Base-by-base conservation (phyloP, 129 eudicot genomes). In the Flaveria trinervia region DNA sequence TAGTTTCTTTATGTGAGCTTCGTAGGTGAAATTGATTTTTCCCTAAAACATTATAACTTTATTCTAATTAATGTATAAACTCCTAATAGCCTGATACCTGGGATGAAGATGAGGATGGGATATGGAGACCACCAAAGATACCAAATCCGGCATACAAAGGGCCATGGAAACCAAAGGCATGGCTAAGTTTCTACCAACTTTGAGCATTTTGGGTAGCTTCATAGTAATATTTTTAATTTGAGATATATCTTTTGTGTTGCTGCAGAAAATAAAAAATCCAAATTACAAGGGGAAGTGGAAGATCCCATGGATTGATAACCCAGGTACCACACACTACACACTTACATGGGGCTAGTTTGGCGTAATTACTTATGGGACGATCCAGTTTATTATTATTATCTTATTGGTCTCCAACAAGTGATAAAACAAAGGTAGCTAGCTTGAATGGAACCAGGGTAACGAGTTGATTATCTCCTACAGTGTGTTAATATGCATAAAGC, bases 271-370 rank as follows among this genome's bases (percentile, higher is more conserved):
- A 9, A 95, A 95, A 80, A 95, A 95, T 75, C 99, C 97, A 12
- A 95, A 89, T 80, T 95, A 95, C 75, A 91, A 92, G 84, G 99
- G 99, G 44, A 95, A 95, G 83, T 95, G 99, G 99, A 95, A 83
- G 86, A 88, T 84, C 65, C 99, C 97, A 7, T 95, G 94, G 90
- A 89, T 92, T 71, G 99, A 92, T 76, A 95, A 95, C 84, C 99
- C 99, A 85, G 99, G 99, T 95, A 87, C 69, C 25, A 44, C 49
- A 50, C 68, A 64, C 45, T 16, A 28, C 45, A 15, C 26, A 4
- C 30, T 49, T 57, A 41, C 26, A 18, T 9, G 77, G 11, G 20
- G 20, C 4, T n/a, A 39, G 14, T 18, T 33, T 0, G 18, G 1
- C 9, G 14, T 30, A 54, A 30, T 25, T 7, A 67, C 12, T 30